phyloP scores from a whole-genome alignment of 2,329 filamentous ascomycete genomes.

The Exophiala lecanii-corni region DNA sequence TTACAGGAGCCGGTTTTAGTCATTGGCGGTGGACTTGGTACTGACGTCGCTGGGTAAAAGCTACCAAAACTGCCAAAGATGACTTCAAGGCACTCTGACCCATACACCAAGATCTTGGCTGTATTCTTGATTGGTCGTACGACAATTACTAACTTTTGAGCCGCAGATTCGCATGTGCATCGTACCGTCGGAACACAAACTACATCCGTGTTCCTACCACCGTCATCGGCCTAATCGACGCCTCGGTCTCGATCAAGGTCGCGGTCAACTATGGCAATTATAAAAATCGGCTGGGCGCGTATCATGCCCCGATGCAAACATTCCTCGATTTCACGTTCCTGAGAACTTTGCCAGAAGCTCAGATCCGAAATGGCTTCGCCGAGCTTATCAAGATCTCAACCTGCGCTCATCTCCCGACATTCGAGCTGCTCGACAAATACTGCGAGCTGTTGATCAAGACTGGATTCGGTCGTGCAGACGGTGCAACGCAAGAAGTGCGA shows the following conservation, averaged over 20 bases:
- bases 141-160: constrained; percentile 25
- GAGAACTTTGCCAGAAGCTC: constrained; percentile 61
- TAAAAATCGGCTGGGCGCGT: constrained; percentile 70
- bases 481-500: constrained; percentile 51
- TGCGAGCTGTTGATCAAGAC: constrained; percentile 64
- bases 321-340: constrained; percentile 71
- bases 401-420: constrained; percentile 62
- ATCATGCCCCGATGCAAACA: constrained; percentile 67
- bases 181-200: constrained; percentile 68
- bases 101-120: constrained; percentile 31
- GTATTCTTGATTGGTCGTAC: constrained; percentile 10
- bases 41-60: constrained; percentile 66
- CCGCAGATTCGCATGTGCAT: constrained; percentile 62
- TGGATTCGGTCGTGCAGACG: constrained; percentile 60
- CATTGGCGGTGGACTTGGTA: constrained; percentile 66
- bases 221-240: constrained; percentile 70
- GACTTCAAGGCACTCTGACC: constrained; percentile 49
- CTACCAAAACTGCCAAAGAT: constrained; percentile 37
- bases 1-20: constrained; percentile 59
- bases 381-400: constrained; percentile 73
- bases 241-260: constrained; percentile 73
- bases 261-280: constrained; percentile 72
- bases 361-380: constrained; percentile 69
- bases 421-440: constrained; percentile 63
- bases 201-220: constrained; percentile 71